Percentiles rank a stretch among this genome's conserved stretches.
Evolutionary conservation across 2,329 filamentous ascomycete species (phyloP).

Genomic region (Alternaria solani): DNA sequence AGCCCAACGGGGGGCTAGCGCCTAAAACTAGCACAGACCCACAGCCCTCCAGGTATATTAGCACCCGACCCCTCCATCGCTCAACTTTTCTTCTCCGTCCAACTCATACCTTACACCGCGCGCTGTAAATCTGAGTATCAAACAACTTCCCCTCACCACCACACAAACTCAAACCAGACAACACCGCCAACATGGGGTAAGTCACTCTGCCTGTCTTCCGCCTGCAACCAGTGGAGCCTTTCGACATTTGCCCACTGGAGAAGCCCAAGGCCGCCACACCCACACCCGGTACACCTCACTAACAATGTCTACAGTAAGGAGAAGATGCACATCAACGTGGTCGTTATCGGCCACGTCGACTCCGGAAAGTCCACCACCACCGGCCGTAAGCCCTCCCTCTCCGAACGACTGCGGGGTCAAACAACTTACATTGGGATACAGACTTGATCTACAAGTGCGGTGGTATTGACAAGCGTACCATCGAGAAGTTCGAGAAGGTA

Average conservation of each 20-base stretch:
- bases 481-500: constrained; percentile 99
- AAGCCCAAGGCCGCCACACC: constrained; percentile 1
- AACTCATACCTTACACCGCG: constrained; percentile 24
- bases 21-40: constrained; percentile 15
- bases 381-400: constrained; percentile 67
- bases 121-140: constrained; percentile 28
- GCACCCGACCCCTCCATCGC: constrained; percentile 17
- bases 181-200: constrained; percentile 69
- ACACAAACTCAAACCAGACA: constrained; percentile 39
- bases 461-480: constrained; percentile 99
- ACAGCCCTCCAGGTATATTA: constrained; percentile 20
- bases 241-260: constrained; percentile 4
- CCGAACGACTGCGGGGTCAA: constrained; percentile 39
- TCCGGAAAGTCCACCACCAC: constrained; percentile 98
- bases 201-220: constrained; percentile 40
- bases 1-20: constrained; percentile 25
- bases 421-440: constrained; percentile 62
- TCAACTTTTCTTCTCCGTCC: constrained; percentile 23
- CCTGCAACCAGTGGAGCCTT: constrained; percentile 23
- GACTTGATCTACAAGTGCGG: constrained; percentile 99
- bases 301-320: constrained; percentile 74
- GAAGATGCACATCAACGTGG: constrained; percentile 92
- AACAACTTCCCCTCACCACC: constrained; percentile 46
- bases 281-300: constrained; percentile 31
- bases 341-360: constrained; percentile 99